Percentiles rank a stretch among this genome's conserved stretches.
These are phyloP conservation scores for Botrytis galanthina DNA, from an alignment of 2,329 filamentous ascomycete species.

Conservation along the genomic window DNA sequence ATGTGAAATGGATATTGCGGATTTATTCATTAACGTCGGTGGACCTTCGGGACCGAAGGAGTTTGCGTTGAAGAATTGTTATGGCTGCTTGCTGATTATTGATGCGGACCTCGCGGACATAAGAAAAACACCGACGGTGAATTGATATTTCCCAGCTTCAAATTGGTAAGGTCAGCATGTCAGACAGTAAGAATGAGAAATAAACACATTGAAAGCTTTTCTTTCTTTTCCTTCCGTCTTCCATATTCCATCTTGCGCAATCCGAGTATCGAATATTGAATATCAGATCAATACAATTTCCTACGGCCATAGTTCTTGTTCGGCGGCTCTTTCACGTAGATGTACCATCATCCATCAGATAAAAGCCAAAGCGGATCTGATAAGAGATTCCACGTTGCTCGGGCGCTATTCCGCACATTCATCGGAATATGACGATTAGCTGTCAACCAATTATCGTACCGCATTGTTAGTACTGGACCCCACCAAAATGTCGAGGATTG, in stretches of 20 bases:
- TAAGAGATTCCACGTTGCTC: not conserved
- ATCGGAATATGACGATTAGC: not conserved
- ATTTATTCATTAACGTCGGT: not conserved
- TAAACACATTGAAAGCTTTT: not conserved
- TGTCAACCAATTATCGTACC: not conserved
- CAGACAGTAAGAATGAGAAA: not conserved
- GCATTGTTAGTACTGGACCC: not conserved
- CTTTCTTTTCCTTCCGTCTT: not conserved
- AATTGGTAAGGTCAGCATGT: not conserved
- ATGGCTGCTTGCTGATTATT: not conserved
- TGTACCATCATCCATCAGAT: not conserved
- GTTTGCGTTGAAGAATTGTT: not conserved
- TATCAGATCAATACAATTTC: not conserved
- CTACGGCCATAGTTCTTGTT: not conserved
- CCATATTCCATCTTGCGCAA: not conserved
- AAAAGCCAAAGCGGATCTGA: slow-evolving; percentile 8
- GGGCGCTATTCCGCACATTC: not conserved
- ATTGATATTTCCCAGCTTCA: not conserved
- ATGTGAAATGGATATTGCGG: not conserved
- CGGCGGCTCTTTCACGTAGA: not conserved
- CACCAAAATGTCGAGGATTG: slow-evolving; percentile 12
- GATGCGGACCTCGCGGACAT: slow-evolving; percentile 9
- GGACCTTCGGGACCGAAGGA: slow-evolving; percentile 3
- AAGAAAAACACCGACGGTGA: not conserved
- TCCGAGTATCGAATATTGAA: not conserved